phyloP scores from a whole-genome alignment of 1,284 basidiomycete species.

The Melampsora occidentalis region DNA sequence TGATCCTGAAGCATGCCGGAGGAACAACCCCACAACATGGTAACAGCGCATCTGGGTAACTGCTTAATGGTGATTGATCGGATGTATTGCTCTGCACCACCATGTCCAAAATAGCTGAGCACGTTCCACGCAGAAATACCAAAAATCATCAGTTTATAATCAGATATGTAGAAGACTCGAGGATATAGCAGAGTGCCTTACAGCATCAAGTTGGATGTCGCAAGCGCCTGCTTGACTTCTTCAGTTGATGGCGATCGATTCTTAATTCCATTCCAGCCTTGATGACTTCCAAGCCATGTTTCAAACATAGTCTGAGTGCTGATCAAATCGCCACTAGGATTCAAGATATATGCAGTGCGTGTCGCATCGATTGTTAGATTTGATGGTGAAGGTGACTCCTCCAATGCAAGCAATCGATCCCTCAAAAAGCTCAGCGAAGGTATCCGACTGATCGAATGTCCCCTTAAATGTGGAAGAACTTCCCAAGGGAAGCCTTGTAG shows the following conservation, averaged over 20 bases:
- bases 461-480: constrained; percentile 79
- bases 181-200: constrained; percentile 57
- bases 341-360: constrained; percentile 79
- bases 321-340: constrained; percentile 84
- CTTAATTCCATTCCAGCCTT: constrained; percentile 77
- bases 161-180: background rate
- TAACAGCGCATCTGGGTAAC: constrained; percentile 76
- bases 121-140: background rate
- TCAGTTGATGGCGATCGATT: constrained; percentile 75
- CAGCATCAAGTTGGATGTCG: constrained; percentile 75
- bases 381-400: constrained; percentile 43
- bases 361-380: constrained; percentile 60
- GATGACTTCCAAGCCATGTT: constrained; percentile 62
- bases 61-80: constrained; percentile 78
- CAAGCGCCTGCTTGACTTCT: constrained; percentile 70
- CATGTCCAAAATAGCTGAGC: constrained; percentile 89
- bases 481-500: constrained; percentile 93
- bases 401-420: constrained; percentile 60
- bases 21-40: constrained; percentile 99
- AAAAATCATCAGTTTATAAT: constrained; percentile 37
- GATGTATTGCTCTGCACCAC: constrained; percentile 90
- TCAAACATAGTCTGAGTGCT: constrained; percentile 79
- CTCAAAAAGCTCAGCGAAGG: constrained; percentile 82
- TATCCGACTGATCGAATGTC: constrained; percentile 81
- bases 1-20: constrained; percentile 81